Evolutionary conservation across 345 rosid species (phyloP).

Genomic region (Streptanthus diversifolius): DNA sequence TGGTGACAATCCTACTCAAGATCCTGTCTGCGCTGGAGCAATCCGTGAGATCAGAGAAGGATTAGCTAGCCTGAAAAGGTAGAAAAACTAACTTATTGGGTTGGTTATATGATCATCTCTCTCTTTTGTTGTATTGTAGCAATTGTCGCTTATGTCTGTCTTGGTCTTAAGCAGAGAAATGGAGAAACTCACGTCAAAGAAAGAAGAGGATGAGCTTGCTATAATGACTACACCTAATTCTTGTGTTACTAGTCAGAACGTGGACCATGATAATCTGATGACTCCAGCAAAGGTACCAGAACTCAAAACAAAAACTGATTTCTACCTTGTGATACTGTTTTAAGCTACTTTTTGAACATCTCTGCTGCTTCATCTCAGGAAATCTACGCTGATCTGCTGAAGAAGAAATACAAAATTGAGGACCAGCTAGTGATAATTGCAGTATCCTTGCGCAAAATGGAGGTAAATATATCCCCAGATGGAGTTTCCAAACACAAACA

Average conservation of each 20-base stretch:
- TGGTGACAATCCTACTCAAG: constrained; percentile 80
- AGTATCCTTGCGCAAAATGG: constrained; percentile 42
- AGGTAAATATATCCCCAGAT: constrained; percentile 39
- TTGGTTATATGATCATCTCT: background rate
- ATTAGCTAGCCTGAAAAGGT: constrained; percentile 48
- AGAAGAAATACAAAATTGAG: constrained; percentile 55
- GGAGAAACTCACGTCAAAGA: constrained; percentile 45
- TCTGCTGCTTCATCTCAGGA: constrained; percentile 42
- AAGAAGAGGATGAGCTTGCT: constrained; percentile 42
- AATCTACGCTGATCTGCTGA: constrained; percentile 47
- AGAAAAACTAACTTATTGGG: background rate
- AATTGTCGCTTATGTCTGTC: background rate
- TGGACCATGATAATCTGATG: constrained; percentile 37
- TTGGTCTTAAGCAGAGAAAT: constrained; percentile 38
- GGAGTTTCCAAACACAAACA: background rate
- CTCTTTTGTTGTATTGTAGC: constrained; percentile 3
- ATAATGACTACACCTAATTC: constrained; percentile 40
- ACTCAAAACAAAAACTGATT: background rate
- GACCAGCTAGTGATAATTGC: constrained; percentile 53
- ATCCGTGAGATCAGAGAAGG: constrained; percentile 43
- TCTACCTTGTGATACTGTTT: background rate
- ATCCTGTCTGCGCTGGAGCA: constrained; percentile 72
- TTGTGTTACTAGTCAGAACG: constrained; percentile 40
- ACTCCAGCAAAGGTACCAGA: constrained; percentile 51
- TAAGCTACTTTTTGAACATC: background rate